Conservation (phyloP, 495 filamentous ascomycete genomes). For the Penicillium cosmopolitanum region DNA sequence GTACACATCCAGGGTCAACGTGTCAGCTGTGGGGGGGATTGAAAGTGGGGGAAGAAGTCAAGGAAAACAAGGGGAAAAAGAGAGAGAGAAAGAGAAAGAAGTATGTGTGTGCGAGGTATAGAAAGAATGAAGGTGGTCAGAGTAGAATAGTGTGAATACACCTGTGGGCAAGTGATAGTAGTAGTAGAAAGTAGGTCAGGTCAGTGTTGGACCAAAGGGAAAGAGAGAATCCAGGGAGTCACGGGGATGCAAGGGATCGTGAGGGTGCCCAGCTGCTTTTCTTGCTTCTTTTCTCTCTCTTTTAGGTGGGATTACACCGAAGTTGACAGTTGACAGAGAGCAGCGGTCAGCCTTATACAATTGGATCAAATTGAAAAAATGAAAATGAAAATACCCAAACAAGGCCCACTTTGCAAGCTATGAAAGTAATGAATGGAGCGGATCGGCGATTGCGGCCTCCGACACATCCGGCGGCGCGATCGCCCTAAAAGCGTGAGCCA, state of each 20-base stretch:
- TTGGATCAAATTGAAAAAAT: neutral
- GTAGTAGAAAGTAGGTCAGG: neutral
- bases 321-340: neutral
- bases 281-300: too few relatives aligned
- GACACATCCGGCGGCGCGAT: constrained; percentile 23
- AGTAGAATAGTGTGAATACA: neutral
- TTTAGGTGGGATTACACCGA: neutral
- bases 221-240: neutral
- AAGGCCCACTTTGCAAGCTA: too few relatives aligned
- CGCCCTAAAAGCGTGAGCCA: neutral
- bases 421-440: neutral
- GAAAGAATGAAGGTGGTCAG: neutral
- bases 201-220: neutral
- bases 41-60: constrained; percentile 7
- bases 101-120: neutral
- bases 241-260: neutral
- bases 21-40: constrained; percentile 25
- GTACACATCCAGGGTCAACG: constrained; percentile 16
- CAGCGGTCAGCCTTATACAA: constrained; percentile 16
- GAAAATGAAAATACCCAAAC: neutral
- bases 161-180: too few relatives aligned
- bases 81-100: constrained; percentile 3
- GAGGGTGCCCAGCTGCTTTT: too few relatives aligned
- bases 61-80: constrained; percentile 15
- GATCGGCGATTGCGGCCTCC: constrained; percentile 24